These are phyloP conservation scores for Aspergillus fijiensis DNA, from an alignment of 2,329 filamentous ascomycete species.

Conservation along the genomic window DNA sequence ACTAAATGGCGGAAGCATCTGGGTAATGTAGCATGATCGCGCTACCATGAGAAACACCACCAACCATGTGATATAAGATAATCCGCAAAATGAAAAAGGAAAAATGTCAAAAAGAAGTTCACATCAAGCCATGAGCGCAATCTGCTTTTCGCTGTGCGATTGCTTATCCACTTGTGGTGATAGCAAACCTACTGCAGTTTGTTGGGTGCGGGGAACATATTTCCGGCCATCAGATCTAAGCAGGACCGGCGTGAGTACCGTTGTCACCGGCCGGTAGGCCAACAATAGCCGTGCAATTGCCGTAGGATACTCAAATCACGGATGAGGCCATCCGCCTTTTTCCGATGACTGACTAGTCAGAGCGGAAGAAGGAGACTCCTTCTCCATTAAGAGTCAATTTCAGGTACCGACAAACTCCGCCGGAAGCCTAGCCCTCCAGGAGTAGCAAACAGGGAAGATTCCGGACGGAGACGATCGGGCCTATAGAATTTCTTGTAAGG, in stretches of 20 bases:
- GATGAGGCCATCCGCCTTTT: conserved; percentile 31
- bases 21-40: neutral
- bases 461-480: neutral
- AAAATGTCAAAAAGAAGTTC: neutral
- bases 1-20: neutral
- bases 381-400: conserved; percentile 1
- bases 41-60: neutral
- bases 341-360: conserved; percentile 23
- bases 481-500: neutral
- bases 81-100: neutral
- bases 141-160: neutral
- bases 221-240: conserved; percentile 21
- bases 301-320: conserved; percentile 15
- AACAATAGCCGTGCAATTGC: conserved; percentile 13
- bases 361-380: conserved; percentile 16
- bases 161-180: neutral
- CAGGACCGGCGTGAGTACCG: conserved; percentile 17
- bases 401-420: conserved; percentile 24
- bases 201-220: no score
- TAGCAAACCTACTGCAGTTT: neutral
- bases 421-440: conserved; percentile 15
- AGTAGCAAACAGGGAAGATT: neutral
- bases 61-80: conserved; percentile 32
- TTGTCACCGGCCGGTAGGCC: neutral
- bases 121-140: neutral